Evolutionary conservation across 768 basidiomycete genomes (phyloP).

Genomic region (Naganishia friedmannii): DNA sequence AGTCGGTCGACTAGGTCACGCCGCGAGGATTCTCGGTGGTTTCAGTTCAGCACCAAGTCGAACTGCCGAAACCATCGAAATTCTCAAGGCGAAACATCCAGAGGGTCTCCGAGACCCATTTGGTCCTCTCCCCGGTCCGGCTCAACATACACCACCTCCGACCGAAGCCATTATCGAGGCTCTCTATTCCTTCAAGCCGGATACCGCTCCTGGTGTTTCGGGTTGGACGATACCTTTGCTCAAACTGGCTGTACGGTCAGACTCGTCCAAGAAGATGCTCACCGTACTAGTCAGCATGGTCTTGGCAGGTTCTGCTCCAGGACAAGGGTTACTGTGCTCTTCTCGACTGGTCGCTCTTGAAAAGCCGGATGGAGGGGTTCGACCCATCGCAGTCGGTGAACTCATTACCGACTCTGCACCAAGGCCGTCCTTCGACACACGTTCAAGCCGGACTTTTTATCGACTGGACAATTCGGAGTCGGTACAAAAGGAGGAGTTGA

Average conservation of each 20-base stretch:
- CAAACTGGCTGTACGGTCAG: neutral
- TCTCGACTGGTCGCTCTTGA: slow-evolving; percentile 34
- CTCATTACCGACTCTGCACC: slow-evolving; percentile 33
- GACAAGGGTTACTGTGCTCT: slow-evolving; percentile 26
- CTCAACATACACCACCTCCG: neutral
- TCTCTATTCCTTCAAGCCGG: slow-evolving; percentile 8
- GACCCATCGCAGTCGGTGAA: slow-evolving; percentile 40
- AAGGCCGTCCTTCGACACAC: slow-evolving; percentile 31
- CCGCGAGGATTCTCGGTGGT: slow-evolving; percentile 18
- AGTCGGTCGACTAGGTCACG: slow-evolving; percentile 8
- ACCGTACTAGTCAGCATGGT: slow-evolving; percentile 1
- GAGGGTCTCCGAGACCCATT: neutral
- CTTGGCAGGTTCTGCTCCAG: slow-evolving; percentile 24
- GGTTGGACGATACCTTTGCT: slow-evolving; percentile 21
- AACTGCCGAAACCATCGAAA: neutral
- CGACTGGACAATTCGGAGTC: slow-evolving; percentile 33
- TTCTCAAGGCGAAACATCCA: slow-evolving; percentile 1
- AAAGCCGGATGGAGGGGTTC: slow-evolving; percentile 33
- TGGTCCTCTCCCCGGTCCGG: neutral
- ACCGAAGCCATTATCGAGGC: slow-evolving; percentile 12
- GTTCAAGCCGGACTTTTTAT: slow-evolving; percentile 19
- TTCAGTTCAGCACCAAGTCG: neutral
- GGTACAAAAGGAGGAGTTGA: slow-evolving; percentile 34
- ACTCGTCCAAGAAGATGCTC: slow-evolving; percentile 4
- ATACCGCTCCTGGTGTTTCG: slow-evolving; percentile 19